A percentile compares a stretch with the other conserved stretches of the same genome.
Evolutionary conservation across 495 filamentous ascomycete species (phyloP).

Genomic region (Talaromyces thailandensis): DNA sequence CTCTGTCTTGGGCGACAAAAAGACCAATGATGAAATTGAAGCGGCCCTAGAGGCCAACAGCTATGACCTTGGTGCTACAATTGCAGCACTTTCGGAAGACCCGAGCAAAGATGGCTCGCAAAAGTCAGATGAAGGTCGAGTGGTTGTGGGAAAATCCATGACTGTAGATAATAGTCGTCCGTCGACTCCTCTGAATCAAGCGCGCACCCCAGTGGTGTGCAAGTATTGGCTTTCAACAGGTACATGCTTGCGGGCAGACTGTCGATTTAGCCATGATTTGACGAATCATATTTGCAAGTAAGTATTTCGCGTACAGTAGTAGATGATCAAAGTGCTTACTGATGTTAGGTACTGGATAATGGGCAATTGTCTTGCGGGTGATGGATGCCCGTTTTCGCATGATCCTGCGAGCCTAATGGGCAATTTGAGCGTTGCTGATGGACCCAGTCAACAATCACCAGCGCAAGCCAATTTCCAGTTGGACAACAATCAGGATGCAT

Average conservation of each 20-base stretch:
- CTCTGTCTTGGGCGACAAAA: conserved; percentile 82
- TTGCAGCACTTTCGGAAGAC: conserved; percentile 72
- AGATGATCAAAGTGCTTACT: background rate
- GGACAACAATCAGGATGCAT: conserved; percentile 67
- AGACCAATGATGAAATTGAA: conserved; percentile 90
- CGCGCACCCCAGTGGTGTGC: conserved; percentile 79
- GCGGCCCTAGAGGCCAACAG: conserved; percentile 76
- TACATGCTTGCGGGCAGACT: conserved; percentile 88
- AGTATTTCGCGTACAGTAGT: conserved; percentile 18
- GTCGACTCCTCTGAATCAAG: conserved; percentile 59
- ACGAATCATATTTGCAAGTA: conserved; percentile 98
- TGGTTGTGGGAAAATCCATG: conserved; percentile 90
- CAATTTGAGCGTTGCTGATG: conserved; percentile 54
- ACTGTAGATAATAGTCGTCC: conserved; percentile 60
- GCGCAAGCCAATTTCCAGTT: conserved; percentile 63
- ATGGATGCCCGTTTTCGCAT: conserved; percentile 95
- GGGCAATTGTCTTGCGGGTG: conserved; percentile 91
- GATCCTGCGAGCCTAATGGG: conserved; percentile 78
- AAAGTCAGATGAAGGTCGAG: conserved; percentile 32
- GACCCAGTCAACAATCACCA: conserved; percentile 24
- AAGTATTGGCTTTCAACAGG: conserved; percentile 93
- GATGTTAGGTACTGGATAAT: conserved; percentile 82
- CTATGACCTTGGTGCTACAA: conserved; percentile 86
- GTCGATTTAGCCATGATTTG: conserved; percentile 92
- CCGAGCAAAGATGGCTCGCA: conserved; percentile 25